Evolutionary conservation across 768 basidiomycete genomes (phyloP), one percentile per base, ranked within the genome.

Genomic region (Boletales sp.): DNA sequence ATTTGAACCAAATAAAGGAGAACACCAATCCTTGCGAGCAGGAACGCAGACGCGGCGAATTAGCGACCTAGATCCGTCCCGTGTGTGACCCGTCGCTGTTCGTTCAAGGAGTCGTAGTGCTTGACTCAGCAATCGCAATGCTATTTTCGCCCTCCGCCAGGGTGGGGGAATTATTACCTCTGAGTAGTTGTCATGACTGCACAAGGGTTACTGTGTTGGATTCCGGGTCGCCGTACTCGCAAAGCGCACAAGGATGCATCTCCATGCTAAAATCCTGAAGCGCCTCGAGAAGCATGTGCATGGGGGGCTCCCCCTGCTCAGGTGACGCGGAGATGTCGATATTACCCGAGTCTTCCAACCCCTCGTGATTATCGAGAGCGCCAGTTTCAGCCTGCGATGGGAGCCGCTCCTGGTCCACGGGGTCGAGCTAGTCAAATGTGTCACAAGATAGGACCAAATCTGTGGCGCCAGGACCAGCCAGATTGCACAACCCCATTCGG

Each of bases 211-310:
- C 32, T 13, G 32, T 8, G 32, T 33, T 5, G 37, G 1, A 38
- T 10, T 18, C 37, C 5, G 17, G 19, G 37, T 51, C 55, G 41
- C 36, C 45, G 18, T 58, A 50, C 21, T 53, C 44, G n/a, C 43
- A 44, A 14, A 49, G 36, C 6, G 33, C 1, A 3, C 39, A 51
- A 34, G 57, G 51, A 14, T 6, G 15, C 10, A 25, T 44, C 9
- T 62, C 43, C 33, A 57, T 6, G 9, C 12, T 9, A 33, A 57
- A 44, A 19, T 61, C 48, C 1, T 55, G 50, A 19, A 60, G 48
- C 11, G 45, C 50, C 3, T 32, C 31, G 12, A 60, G 57, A 3
- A 63, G 41, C 14, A 14, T 46, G 2, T 37, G 48, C 50, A 62
- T 59, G 2, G 50, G 8, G 18, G 49, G 38, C n/a, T 8, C 4